Evolutionary conservation across 805 yeast genomes (phyloP).

Genomic region (Pichia kluyveri): DNA sequence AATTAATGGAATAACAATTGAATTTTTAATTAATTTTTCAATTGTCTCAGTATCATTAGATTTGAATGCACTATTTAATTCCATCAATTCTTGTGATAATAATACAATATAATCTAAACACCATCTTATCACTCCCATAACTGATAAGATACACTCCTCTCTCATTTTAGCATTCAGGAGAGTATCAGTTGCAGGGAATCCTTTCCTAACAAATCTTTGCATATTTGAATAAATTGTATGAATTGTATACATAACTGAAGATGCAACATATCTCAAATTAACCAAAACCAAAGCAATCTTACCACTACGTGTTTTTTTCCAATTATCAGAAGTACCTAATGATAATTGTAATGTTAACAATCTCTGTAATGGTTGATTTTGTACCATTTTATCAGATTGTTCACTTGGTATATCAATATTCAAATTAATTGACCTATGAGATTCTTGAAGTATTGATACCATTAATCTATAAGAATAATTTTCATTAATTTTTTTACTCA

Average conservation of each 20-base stretch:
- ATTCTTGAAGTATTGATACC: conserved; percentile 46
- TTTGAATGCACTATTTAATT: conserved; percentile 28
- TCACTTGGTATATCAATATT: conserved; percentile 63
- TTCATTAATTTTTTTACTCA: conserved; percentile 15
- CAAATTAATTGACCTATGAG: conserved; percentile 68
- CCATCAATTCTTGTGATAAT: conserved; percentile 62
- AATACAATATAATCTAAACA: conserved; percentile 68
- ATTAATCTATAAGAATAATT: conserved; percentile 27
- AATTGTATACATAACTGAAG: conserved; percentile 56
- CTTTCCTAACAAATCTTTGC: conserved; percentile 47
- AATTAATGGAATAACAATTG: conserved; percentile 47
- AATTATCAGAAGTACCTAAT: conserved; percentile 41
- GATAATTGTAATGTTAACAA: conserved; percentile 61
- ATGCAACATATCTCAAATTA: conserved; percentile 62
- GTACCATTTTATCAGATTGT: conserved; percentile 64
- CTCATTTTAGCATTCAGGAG: conserved; percentile 33
- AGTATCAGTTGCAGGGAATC: conserved; percentile 39
- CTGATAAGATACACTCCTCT: conserved; percentile 53
- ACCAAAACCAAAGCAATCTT: conserved; percentile 53
- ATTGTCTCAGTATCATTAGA: conserved; percentile 15
- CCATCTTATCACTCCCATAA: conserved; percentile 82
- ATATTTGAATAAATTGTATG: conserved; percentile 59
- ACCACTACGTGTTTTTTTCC: conserved; percentile 32
- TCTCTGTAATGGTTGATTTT: conserved; percentile 71
- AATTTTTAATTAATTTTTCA: conserved; percentile 15